Evolutionary conservation across 179 eudicot species (phyloP), one percentile per base, ranked within the genome.

Genomic region (Heliamphora pulchella): DNA sequence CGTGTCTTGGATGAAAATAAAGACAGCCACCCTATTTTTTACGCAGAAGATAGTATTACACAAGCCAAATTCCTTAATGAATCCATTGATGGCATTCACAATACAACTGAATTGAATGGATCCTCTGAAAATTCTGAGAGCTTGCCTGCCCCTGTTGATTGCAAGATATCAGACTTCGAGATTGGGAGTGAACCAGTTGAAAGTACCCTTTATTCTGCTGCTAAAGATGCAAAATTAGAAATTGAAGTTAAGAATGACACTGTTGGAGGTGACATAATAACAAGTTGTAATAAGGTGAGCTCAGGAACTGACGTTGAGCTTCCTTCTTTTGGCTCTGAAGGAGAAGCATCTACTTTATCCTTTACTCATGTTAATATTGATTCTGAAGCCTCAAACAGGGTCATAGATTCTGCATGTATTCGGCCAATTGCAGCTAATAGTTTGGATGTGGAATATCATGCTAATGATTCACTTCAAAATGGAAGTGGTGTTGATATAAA

Each of bases 271-370:
- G 79, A 81, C 15, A 83, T 51, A 48, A 70, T 77, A 72, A 64
- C 79, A 67, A 54, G 74, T 68, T 79, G 63, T 46, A 68, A 64
- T 67, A 83, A 76, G 70, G 47, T 51, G 50, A 70, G 58, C 77
- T 43, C 75, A 11, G 83, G 62, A 80, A 69, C 84, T 43, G 80
- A 85, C 22, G 85, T 83, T 18, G 81, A 75, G 46, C 83, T 84
- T 86, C 89, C 87, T 47, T 80, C 90, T 20, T 22, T 86, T 75
- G 87, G 82, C 50, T 39, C 51, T 54, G 69, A 67, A 47, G 79
- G 75, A 55, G 50, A 63, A 14, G 70, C 39, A 11, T 15, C 59
- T 57, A 58, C 41, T 61, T 64, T 39, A 5, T 41, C 80, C 48
- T 75, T 69, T 54, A 67, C 58, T 73, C 82, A 77, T 75, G 81